Conservation (phyloP, 225 moss, liverwort and hornwort genomes). For the Polytrichum formosum region DNA sequence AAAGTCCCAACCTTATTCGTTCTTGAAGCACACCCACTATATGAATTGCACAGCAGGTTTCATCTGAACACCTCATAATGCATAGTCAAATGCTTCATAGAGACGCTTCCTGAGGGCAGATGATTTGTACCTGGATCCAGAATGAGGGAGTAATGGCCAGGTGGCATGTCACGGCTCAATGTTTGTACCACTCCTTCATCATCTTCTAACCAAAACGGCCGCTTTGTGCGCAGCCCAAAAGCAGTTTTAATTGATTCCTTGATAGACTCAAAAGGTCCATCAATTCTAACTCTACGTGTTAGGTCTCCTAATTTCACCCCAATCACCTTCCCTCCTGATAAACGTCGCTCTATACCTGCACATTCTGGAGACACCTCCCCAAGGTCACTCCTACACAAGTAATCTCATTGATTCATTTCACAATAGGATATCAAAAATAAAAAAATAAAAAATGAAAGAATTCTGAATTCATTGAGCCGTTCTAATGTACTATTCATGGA, state of each 20-base stretch:
- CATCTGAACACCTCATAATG: too few species aligned
- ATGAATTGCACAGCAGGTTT: too few species aligned
- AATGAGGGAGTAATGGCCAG: constrained; percentile 74
- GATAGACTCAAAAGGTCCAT: constrained; percentile 96
- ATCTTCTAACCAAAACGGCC: constrained; percentile 95
- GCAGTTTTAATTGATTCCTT: constrained; percentile 93
- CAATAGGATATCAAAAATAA: too few species aligned
- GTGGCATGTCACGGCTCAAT: constrained; percentile 88
- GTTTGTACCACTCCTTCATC: constrained; percentile 93
- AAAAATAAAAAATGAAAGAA: too few species aligned
- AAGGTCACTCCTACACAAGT: too few species aligned
- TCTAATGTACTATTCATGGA: too few species aligned
- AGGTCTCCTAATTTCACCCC: constrained; percentile 76
- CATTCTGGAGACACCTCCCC: constrained; percentile 12
- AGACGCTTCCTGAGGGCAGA: too few species aligned
- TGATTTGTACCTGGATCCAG: constrained; percentile 71
- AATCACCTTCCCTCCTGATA: constrained; percentile 64
- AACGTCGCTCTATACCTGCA: constrained; percentile 41
- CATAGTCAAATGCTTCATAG: too few species aligned
- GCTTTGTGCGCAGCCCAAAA: constrained; percentile 89
- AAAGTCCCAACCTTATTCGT: too few species aligned
- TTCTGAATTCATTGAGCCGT: too few species aligned
- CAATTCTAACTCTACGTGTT: constrained; percentile 70
- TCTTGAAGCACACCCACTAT: too few species aligned
- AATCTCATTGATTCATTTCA: too few species aligned